A percentile compares a stretch with the other conserved stretches of the same genome.
Conservation (phyloP, 345 rosid species). For the Citrus sinensis region DNA sequence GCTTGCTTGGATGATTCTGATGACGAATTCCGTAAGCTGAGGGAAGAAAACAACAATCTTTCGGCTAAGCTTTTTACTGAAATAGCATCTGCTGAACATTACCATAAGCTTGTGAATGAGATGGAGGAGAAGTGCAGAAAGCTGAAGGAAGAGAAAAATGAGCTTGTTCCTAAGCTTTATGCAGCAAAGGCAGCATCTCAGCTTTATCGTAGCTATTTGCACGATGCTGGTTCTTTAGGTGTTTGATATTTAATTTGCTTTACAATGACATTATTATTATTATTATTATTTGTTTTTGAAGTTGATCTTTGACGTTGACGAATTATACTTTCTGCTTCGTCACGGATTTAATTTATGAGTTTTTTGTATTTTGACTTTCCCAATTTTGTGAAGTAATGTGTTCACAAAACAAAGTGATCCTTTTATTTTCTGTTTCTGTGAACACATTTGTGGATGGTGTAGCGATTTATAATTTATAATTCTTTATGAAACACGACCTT, state of each 20-base stretch:
- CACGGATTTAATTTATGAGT: too few relatives aligned
- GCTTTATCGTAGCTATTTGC: slow-evolving; percentile 3
- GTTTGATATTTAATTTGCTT: neutral
- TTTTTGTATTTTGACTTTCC: too few relatives aligned
- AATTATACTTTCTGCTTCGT: too few relatives aligned
- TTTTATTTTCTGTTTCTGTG: too few relatives aligned
- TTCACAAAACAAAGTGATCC: too few relatives aligned
- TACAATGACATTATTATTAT: neutral
- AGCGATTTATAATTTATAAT: too few relatives aligned
- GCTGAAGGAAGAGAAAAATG: neutral
- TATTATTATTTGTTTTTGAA: too few relatives aligned
- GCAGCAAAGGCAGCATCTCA: neutral
- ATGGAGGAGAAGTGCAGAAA: neutral
- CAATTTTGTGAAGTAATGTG: too few relatives aligned
- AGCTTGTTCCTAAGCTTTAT: neutral
- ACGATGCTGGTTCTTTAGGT: neutral
- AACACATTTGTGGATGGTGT: too few relatives aligned
- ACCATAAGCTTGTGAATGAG: neutral
- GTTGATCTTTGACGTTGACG: too few relatives aligned
- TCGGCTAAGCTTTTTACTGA: neutral
- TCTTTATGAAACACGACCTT: too few relatives aligned
- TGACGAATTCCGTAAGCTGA: neutral
- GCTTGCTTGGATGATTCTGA: neutral
- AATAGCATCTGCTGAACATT: neutral
- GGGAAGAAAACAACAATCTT: neutral